Percentiles rank a stretch among this genome's conserved stretches.
These are phyloP conservation scores for Tylopilus cervinicoccineus DNA, from an alignment of 768 basidiomycete species.

Conservation along the genomic window DNA sequence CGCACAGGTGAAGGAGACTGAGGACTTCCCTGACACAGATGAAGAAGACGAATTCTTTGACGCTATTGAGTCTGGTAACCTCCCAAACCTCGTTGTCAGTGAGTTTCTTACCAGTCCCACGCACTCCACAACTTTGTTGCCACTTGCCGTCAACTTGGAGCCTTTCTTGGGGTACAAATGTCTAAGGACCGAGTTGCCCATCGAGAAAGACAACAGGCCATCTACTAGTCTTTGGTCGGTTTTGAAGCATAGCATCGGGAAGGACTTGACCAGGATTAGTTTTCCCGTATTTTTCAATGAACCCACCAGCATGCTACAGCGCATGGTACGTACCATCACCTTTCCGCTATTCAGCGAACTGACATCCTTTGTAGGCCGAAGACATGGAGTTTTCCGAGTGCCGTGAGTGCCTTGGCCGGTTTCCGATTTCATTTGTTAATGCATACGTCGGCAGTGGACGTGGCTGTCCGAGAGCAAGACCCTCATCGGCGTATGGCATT, in stretches of 20 bases:
- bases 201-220: constrained; percentile 75
- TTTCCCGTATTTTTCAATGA: constrained; percentile 94
- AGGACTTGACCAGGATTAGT: constrained; percentile 93
- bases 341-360: neutral
- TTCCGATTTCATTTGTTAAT: constrained; percentile 5
- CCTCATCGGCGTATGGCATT: constrained; percentile 82
- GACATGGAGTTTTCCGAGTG: constrained; percentile 98
- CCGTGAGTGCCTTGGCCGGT: constrained; percentile 41
- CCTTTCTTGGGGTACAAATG: constrained; percentile 67
- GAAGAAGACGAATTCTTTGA: constrained; percentile 98
- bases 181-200: constrained; percentile 56
- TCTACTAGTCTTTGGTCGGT: constrained; percentile 92
- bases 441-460: constrained; percentile 58
- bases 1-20: constrained; percentile 29
- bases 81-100: constrained; percentile 73
- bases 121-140: constrained; percentile 31
- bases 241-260: constrained; percentile 92
- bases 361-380: constrained; percentile 52
- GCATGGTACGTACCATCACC: constrained; percentile 62
- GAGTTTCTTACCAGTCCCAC: constrained; percentile 53
- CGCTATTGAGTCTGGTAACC: constrained; percentile 79
- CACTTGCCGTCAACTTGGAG: constrained; percentile 33
- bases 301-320: constrained; percentile 93
- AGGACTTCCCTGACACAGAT: constrained; percentile 48
- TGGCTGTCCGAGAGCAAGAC: constrained; percentile 72